Evolutionary conservation across 139 green algal species (phyloP).

Genomic region (Chlamydomonas incerta): DNA sequence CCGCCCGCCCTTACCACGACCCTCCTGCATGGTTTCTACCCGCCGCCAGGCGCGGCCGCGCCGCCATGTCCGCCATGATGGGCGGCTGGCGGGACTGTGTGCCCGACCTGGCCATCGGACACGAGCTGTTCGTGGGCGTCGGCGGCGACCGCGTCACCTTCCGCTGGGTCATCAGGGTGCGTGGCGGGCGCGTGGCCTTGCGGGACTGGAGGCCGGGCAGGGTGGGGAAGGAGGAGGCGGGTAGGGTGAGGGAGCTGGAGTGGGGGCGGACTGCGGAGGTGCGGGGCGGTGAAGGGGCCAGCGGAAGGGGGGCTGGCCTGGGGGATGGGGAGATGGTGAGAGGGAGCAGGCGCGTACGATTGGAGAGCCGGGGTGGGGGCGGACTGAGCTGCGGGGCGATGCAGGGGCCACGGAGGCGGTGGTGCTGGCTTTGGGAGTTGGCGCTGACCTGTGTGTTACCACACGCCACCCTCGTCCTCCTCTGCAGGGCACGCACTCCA

Average conservation of each 20-base stretch:
- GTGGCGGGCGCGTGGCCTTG: not conserved
- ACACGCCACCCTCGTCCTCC: not conserved
- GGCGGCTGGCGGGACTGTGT: conserved; percentile 35
- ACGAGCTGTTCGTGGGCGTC: conserved; percentile 36
- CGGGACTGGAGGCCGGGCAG: not conserved
- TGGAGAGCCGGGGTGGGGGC: too few relatives aligned
- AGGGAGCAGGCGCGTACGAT: too few relatives aligned
- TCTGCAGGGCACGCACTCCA: conserved; percentile 22
- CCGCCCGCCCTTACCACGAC: too few relatives aligned
- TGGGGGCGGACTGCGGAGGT: not conserved
- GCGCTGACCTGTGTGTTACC: too few relatives aligned
- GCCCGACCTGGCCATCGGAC: conserved; percentile 35
- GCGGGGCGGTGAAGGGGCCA: too few relatives aligned
- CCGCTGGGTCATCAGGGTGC: conserved; percentile 39
- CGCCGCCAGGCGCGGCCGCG: conserved; percentile 6
- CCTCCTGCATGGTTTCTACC: too few relatives aligned
- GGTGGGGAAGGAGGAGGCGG: not conserved
- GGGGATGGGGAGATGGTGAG: too few relatives aligned
- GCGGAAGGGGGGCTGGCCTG: too few relatives aligned
- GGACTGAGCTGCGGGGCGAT: too few relatives aligned
- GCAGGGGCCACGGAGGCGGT: too few relatives aligned
- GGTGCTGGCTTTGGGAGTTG: too few relatives aligned
- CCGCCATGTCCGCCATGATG: conserved; percentile 44
- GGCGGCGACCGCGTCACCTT: conserved; percentile 16
- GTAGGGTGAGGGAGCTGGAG: not conserved